Conservation (phyloP, 2,329 filamentous ascomycete genomes). For the Bipolaris oryzae region DNA sequence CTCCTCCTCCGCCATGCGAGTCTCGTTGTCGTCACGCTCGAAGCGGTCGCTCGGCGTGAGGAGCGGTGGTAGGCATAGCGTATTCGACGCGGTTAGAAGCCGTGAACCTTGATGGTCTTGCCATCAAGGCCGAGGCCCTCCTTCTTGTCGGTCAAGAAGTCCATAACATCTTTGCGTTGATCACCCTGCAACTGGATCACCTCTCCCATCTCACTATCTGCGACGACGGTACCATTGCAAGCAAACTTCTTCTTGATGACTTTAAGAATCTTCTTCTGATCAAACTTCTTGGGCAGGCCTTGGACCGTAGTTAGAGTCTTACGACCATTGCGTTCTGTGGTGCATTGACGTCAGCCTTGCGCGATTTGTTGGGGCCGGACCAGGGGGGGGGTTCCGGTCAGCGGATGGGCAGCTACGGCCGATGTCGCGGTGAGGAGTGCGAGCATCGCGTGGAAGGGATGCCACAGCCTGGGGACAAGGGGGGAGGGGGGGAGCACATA, state of each 20-base stretch:
- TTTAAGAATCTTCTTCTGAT: slow-evolving; percentile 99
- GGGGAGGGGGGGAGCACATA: slow-evolving; percentile 66
- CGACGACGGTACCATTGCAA: slow-evolving; percentile 99
- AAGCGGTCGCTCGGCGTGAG: slow-evolving; percentile 13
- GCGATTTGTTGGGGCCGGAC: slow-evolving; percentile 9
- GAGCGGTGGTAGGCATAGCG: slow-evolving; percentile 18
- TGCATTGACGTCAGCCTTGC: slow-evolving; percentile 50
- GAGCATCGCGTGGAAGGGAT: neutral
- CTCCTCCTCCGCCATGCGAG: slow-evolving; percentile 6
- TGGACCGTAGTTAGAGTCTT: slow-evolving; percentile 99
- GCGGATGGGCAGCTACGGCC: neutral
- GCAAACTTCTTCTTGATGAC: slow-evolving; percentile 99
- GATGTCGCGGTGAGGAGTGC: neutral
- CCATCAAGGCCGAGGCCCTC: slow-evolving; percentile 90
- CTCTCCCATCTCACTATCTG: slow-evolving; percentile 95
- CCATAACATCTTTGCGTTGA: slow-evolving; percentile 97
- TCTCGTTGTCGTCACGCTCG: slow-evolving; percentile 11
- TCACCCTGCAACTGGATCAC: slow-evolving; percentile 99
- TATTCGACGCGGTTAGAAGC: slow-evolving; percentile 33
- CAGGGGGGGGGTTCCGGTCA: neutral
- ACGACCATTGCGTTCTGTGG: slow-evolving; percentile 97
- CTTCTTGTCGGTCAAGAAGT: slow-evolving; percentile 95
- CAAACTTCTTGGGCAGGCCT: slow-evolving; percentile 97
- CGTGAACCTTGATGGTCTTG: slow-evolving; percentile 90
- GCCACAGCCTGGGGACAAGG: neutral